Evolutionary conservation across 371 early-diverging fungal genomes (phyloP).

Genomic region (Mucor racemosus): DNA sequence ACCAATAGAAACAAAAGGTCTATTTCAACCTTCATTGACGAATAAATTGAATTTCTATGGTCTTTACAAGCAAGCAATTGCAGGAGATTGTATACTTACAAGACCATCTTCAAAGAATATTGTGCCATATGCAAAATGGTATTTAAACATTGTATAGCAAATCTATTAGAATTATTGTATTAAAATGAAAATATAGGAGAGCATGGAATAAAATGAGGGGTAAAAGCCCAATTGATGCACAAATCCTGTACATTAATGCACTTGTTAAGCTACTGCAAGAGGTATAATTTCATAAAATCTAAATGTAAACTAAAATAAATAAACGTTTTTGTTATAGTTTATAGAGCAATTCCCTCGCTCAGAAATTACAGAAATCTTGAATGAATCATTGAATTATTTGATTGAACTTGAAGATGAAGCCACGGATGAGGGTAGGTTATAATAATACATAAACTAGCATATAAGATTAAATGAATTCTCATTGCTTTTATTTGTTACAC

Average conservation of each 20-base stretch:
- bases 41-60: constrained; percentile 75
- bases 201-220: too few relatives aligned
- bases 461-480: neutral
- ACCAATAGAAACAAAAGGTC: constrained; percentile 20
- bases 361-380: constrained; percentile 13
- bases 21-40: constrained; percentile 60
- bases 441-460: too few relatives aligned
- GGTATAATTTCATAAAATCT: constrained; percentile 3
- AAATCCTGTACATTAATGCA: constrained; percentile 34
- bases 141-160: constrained; percentile 6
- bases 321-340: neutral
- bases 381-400: constrained; percentile 16
- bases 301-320: neutral
- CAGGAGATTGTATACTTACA: constrained; percentile 68
- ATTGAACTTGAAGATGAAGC: constrained; percentile 6
- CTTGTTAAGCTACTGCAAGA: constrained; percentile 32
- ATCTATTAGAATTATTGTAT: too few relatives aligned
- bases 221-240: constrained; percentile 39
- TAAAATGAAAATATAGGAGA: too few relatives aligned
- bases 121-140: constrained; percentile 44
- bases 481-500: constrained; percentile 4
- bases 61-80: constrained; percentile 77
- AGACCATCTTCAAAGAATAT: constrained; percentile 33
- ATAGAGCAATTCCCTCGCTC: constrained; percentile 14
- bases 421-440: neutral